phyloP scores from a whole-genome alignment of 176 grass and related monocot species.

The Cenchrus americanus region DNA sequence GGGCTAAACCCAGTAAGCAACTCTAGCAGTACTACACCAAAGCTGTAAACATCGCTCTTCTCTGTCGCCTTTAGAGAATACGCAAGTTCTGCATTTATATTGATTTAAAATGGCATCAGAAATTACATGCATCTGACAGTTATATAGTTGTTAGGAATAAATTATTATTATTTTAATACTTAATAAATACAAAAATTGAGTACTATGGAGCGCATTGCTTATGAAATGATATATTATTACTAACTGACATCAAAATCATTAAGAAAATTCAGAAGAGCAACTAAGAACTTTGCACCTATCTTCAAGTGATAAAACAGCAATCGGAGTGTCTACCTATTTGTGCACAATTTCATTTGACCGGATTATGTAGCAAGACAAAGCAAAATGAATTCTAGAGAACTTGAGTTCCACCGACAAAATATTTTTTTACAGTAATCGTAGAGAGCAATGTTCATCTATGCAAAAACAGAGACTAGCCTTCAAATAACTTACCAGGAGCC shows the following conservation, averaged over 20 bases:
- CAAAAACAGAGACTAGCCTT: neutral
- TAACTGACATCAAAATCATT: neutral
- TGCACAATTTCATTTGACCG: neutral
- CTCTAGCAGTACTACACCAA: conserved; percentile 66
- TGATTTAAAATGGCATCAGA: conserved; percentile 30
- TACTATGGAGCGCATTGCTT: neutral
- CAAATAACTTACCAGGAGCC: conserved; percentile 65
- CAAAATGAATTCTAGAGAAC: conserved; percentile 3
- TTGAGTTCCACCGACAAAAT: neutral
- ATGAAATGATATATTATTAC: neutral
- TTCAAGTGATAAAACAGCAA: neutral
- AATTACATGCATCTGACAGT: conserved; percentile 9
- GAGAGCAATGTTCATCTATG: neutral
- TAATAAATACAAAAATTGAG: neutral
- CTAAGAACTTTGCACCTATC: neutral
- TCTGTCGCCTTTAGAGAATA: conserved; percentile 64
- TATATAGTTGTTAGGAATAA: conserved; percentile 18
- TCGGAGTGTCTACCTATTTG: neutral
- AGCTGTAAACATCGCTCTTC: conserved; percentile 67
- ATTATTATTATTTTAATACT: neutral
- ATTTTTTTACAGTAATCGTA: neutral
- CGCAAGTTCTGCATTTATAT: conserved; percentile 61
- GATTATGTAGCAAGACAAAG: neutral
- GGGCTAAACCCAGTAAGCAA: conserved; percentile 64
- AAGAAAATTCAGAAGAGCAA: neutral